phyloP scores from a whole-genome alignment of 345 rosid species.

The Euphorbia lathyris region DNA sequence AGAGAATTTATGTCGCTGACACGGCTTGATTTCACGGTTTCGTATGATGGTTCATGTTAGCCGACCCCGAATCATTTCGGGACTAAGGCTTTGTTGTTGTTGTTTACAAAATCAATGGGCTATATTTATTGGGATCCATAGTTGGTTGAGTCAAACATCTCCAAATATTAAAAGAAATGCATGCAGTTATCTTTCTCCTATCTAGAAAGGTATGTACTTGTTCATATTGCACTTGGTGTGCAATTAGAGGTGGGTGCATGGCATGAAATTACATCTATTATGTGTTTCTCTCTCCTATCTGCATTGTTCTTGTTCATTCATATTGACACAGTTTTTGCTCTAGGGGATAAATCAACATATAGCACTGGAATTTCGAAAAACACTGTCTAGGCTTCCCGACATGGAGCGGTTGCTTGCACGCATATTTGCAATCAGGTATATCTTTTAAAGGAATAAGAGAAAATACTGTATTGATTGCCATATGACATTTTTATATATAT shows the following conservation, averaged over 20 bases:
- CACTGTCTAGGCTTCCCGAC: slow-evolving; percentile 78
- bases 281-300: not conserved
- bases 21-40: too few relatives aligned
- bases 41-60: too few relatives aligned
- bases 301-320: not conserved
- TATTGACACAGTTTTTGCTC: slow-evolving; percentile 19
- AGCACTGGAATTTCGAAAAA: slow-evolving; percentile 72
- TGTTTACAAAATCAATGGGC: not conserved
- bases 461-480: not conserved
- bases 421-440: slow-evolving; percentile 73
- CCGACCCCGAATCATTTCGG: too few relatives aligned
- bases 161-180: not conserved
- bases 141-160: not conserved
- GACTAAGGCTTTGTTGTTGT: too few relatives aligned
- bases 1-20: too few relatives aligned
- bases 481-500: slow-evolving; percentile 1
- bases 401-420: slow-evolving; percentile 91
- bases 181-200: not conserved
- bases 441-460: slow-evolving; percentile 8
- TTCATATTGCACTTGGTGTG: not conserved
- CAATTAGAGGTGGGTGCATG: not conserved
- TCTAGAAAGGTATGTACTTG: not conserved
- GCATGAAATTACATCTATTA: not conserved
- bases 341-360: slow-evolving; percentile 68
- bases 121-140: not conserved